Percentiles rank a stretch among this genome's conserved stretches.
phyloP scores from a whole-genome alignment of 371 early-diverging fungal species.

The Mucor lusitanicus region DNA sequence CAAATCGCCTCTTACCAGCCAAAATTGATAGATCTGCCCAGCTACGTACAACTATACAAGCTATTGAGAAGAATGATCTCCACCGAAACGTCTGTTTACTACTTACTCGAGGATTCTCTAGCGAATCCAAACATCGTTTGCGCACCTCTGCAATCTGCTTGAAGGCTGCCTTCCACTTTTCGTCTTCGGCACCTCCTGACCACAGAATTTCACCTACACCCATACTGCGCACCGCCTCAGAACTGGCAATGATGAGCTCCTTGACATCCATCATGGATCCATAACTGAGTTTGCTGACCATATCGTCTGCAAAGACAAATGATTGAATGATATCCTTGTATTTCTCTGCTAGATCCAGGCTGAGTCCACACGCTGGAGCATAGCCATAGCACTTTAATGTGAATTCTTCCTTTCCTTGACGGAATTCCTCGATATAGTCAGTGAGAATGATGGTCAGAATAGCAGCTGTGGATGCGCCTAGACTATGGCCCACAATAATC shows the following conservation, averaged over 20 bases:
- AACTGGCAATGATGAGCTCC: constrained; percentile 46
- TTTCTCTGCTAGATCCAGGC: constrained; percentile 42
- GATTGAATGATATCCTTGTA: constrained; percentile 52
- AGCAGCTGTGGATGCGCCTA: constrained; percentile 83
- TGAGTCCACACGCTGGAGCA: constrained; percentile 52
- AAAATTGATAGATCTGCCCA: constrained; percentile 53
- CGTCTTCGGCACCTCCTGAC: constrained; percentile 31
- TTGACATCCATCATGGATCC: constrained; percentile 55
- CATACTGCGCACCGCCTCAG: constrained; percentile 41
- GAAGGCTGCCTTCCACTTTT: constrained; percentile 46
- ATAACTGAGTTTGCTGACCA: constrained; percentile 53
- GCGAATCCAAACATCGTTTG: constrained; percentile 29
- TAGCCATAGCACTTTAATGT: constrained; percentile 45
- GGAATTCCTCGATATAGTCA: constrained; percentile 62
- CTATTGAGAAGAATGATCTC: background rate
- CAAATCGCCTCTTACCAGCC: constrained; percentile 32
- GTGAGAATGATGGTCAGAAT: constrained; percentile 77
- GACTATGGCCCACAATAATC: constrained; percentile 81
- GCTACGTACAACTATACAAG: constrained; percentile 44
- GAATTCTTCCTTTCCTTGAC: constrained; percentile 37
- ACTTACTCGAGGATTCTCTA: constrained; percentile 48
- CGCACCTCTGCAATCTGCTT: constrained; percentile 42
- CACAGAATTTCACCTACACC: constrained; percentile 39
- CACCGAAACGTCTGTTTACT: background rate
- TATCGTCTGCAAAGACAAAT: constrained; percentile 53